These are phyloP conservation scores for Alternaria metachromatica DNA, from an alignment of 2,329 filamentous ascomycete species.

Conservation along the genomic window DNA sequence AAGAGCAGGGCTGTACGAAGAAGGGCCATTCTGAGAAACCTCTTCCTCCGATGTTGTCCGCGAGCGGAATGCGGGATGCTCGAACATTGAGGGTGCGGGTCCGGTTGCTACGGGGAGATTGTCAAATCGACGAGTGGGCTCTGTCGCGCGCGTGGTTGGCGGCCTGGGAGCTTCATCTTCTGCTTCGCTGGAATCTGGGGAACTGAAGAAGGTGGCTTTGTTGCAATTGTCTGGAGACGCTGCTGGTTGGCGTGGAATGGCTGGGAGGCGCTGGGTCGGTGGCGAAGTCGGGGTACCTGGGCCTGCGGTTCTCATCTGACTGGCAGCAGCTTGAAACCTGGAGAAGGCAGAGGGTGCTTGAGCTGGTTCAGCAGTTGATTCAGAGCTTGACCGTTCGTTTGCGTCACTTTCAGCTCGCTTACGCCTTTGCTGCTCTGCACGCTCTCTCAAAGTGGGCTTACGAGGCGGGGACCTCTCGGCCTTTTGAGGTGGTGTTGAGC, in stretches of 20 bases:
- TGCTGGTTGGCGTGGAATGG: conserved; percentile 10
- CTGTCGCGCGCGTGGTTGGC: conserved; percentile 19
- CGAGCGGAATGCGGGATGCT: conserved; percentile 48
- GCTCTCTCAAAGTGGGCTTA: conserved; percentile 42
- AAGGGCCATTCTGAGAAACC: conserved; percentile 12
- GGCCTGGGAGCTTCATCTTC: conserved; percentile 33
- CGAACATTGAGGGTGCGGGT: conserved; percentile 43
- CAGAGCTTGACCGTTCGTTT: conserved; percentile 33
- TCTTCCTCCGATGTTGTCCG: conserved; percentile 33
- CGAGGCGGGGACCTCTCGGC: conserved; percentile 29
- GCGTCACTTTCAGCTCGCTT: conserved; percentile 36
- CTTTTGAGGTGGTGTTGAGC: conserved; percentile 19
- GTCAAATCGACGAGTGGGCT: conserved; percentile 39
- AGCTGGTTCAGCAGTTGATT: conserved; percentile 38
- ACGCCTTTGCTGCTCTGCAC: conserved; percentile 44
- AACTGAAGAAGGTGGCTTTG: conserved; percentile 40
- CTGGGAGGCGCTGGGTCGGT: conserved; percentile 16
- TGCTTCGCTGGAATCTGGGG: conserved; percentile 41
- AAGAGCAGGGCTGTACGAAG: conserved; percentile 12
- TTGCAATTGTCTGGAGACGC: conserved; percentile 24
- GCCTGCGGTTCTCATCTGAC: conserved; percentile 49
- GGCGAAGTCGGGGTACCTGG: conserved; percentile 20
- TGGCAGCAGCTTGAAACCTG: conserved; percentile 55
- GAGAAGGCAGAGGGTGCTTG: conserved; percentile 50
- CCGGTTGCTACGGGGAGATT: conserved; percentile 43